Evolutionary conservation across 305 asterid species (phyloP).

Genomic region (Solanum hybrid): DNA sequence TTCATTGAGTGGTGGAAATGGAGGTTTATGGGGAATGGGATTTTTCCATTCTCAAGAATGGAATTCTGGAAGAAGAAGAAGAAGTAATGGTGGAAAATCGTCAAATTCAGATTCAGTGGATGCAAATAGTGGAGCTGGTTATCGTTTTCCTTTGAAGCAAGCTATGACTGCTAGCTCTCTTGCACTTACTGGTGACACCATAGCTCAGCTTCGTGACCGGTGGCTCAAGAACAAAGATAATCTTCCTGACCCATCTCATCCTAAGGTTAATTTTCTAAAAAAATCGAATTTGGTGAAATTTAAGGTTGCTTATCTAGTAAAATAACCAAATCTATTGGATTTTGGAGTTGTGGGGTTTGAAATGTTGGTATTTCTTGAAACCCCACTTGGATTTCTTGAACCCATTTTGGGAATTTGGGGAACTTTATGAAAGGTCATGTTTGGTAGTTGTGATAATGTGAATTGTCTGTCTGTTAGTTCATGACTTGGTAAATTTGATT

Average conservation of each 20-base stretch:
- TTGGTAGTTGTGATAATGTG: not conserved
- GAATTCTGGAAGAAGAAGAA: constrained; percentile 14
- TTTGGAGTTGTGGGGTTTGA: not conserved
- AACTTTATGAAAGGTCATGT: not conserved
- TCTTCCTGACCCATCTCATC: constrained; percentile 14
- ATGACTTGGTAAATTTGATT: not conserved
- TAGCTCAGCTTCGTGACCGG: constrained; percentile 58
- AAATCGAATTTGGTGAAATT: not conserved
- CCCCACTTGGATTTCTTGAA: not conserved
- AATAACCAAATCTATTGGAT: not conserved
- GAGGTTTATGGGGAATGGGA: constrained; percentile 53
- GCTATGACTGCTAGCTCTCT: constrained; percentile 55
- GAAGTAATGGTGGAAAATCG: constrained; percentile 13
- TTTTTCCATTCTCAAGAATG: constrained; percentile 23
- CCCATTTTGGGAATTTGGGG: not conserved
- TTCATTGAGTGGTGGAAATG: constrained; percentile 44
- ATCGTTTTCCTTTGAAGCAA: constrained; percentile 54
- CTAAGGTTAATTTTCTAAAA: constrained; percentile 2
- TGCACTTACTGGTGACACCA: constrained; percentile 66
- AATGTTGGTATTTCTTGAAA: not conserved
- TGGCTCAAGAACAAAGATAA: constrained; percentile 34
- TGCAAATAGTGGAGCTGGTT: constrained; percentile 27
- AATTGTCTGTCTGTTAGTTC: not conserved
- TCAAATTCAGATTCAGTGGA: constrained; percentile 24
- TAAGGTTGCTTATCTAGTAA: not conserved